Percentiles rank a stretch among this genome's conserved stretches.
These are phyloP conservation scores for Lecanosticta acicola DNA, from an alignment of 2,329 filamentous ascomycete genomes.

Conservation along the genomic window DNA sequence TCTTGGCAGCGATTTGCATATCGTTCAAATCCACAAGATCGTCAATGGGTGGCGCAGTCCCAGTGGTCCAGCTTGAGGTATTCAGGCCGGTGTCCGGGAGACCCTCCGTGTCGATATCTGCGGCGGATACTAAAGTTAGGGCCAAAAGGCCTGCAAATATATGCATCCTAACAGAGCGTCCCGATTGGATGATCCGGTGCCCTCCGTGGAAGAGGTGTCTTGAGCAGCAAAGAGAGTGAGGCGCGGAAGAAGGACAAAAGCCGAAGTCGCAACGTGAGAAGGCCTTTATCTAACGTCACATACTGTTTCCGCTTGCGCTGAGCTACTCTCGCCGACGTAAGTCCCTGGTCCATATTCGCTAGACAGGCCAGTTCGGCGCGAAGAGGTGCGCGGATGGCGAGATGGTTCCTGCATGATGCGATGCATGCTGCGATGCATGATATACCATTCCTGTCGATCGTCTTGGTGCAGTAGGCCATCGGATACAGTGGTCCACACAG, in stretches of 20 bases:
- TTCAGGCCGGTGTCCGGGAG: conserved; percentile 28
- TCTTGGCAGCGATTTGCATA: conserved; percentile 38
- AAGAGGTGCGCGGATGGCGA: background rate
- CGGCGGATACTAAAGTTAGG: conserved; percentile 10
- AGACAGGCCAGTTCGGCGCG: background rate
- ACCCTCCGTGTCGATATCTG: conserved; percentile 25
- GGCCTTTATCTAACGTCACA: background rate
- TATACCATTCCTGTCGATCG: background rate
- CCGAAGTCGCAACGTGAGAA: background rate
- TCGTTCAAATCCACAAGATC: conserved; percentile 26
- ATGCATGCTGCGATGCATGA: background rate
- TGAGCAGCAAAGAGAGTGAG: background rate
- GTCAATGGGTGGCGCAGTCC: conserved; percentile 22
- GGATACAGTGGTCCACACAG: background rate
- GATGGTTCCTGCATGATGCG: background rate
- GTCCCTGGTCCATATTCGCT: background rate
- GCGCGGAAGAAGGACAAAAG: background rate
- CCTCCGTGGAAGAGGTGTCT: no score
- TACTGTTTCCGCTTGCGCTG: background rate
- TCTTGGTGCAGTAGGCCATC: background rate
- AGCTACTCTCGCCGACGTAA: background rate
- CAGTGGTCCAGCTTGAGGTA: conserved; percentile 24
- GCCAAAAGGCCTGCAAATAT: conserved; percentile 3
- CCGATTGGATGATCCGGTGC: no score
- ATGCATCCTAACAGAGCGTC: conserved; percentile 1